Conservation (phyloP, 2,329 filamentous ascomycete species). For the Verticillium zaregamsianum region DNA sequence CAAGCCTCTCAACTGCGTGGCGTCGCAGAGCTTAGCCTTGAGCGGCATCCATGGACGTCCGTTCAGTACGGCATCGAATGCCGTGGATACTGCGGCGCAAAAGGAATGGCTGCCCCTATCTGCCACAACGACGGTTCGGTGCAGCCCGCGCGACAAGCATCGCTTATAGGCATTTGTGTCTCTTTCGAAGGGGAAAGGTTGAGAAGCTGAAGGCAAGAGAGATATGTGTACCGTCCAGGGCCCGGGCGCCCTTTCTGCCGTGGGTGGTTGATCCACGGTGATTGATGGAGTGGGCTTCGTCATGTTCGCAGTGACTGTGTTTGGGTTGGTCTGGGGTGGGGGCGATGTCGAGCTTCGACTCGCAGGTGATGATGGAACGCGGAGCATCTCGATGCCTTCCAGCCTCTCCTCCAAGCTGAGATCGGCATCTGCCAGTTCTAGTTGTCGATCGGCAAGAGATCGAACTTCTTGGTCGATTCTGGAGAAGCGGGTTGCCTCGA, state of each 20-base stretch:
- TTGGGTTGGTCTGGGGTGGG: neutral
- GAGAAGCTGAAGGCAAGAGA: slow-evolving; percentile 47
- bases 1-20: slow-evolving; percentile 47
- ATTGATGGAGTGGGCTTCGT: neutral
- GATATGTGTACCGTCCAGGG: slow-evolving; percentile 59
- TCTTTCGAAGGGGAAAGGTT: slow-evolving; percentile 58
- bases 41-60: slow-evolving; percentile 53
- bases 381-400: slow-evolving; percentile 39
- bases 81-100: slow-evolving; percentile 38
- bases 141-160: slow-evolving; percentile 55
- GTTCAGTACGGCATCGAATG: slow-evolving; percentile 45
- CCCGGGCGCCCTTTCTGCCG: slow-evolving; percentile 11
- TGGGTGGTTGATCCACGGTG: neutral
- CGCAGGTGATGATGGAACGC: neutral
- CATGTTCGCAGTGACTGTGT: neutral
- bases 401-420: slow-evolving; percentile 52
- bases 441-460: slow-evolving; percentile 41
- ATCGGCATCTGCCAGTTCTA: slow-evolving; percentile 46
- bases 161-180: slow-evolving; percentile 58
- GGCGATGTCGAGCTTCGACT: neutral
- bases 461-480: slow-evolving; percentile 37
- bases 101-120: slow-evolving; percentile 47
- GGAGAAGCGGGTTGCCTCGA: slow-evolving; percentile 36
- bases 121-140: slow-evolving; percentile 51
- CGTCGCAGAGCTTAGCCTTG: slow-evolving; percentile 55